Evolutionary conservation across 2,329 filamentous ascomycete species (phyloP), one percentile per base, ranked within the genome.

Genomic region (Cordyceps cicadae): DNA sequence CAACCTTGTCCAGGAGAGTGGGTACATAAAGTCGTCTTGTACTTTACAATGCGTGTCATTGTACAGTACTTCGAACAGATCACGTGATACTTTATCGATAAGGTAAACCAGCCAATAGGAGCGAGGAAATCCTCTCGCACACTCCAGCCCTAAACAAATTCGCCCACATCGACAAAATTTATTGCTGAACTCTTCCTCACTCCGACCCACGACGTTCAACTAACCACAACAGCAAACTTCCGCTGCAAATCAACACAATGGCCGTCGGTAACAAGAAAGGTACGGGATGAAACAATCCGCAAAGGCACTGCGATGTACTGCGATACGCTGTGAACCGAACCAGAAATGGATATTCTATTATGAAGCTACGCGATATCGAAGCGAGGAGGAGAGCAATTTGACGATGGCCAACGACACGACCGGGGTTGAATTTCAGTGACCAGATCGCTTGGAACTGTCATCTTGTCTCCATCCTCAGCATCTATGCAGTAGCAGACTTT

Each of bases 401-500:
- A 59, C 48, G 26, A 53, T 48, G 50, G 19, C 21, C 49, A 39
- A 39, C 29, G 9, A 29, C 50, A 39, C 8, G 39, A 29, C 45
- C 50, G 26, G 21, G 34, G 9, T 37, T 39, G 56, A 34, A 37
- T 4, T 14, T 34, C 24, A 58, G 37, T 17, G 32, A 21, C 37
- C 24, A 21, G 46, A 21, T 24, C 1, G 49, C 12, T 14, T 43
- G 17, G 55, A 24, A 17, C 51, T 34, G 48, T 45, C 56, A 52
- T 60, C 3, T 45, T n/a, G 26, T 49, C 21, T 43, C 51, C 32
- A 7, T 19, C 32, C 34, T 50, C 51, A 51, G 81, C 81, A 83
- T 81, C 79, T 80, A 41, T 84, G 85, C 85, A 86, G 81, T 79
- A 87, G 85, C 85, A 87, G 84, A 85, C 82, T 84, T 87, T 87